phyloP scores from a whole-genome alignment of 495 filamentous ascomycete species.

The Margaritispora aquatica region DNA sequence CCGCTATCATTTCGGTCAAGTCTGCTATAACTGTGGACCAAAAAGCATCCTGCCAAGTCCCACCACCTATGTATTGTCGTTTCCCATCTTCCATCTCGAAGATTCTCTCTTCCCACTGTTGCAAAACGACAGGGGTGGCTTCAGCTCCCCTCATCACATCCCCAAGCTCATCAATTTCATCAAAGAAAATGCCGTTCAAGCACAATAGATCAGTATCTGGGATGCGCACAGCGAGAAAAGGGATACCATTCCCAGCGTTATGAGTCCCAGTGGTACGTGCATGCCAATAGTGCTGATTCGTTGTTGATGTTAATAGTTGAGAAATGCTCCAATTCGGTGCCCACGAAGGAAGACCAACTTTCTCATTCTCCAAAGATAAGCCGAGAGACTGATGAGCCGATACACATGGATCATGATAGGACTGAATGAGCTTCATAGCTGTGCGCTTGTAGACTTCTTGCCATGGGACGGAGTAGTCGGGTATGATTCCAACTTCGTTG shows the following conservation, averaged over 20 bases:
- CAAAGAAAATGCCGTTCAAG: neutral
- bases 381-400: neutral
- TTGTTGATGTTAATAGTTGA: neutral
- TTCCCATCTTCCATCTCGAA: neutral
- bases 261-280: neutral
- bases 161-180: neutral
- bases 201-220: too few species aligned
- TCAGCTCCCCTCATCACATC: neutral
- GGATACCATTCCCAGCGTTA: neutral
- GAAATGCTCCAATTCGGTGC: slow-evolving; percentile 8
- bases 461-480: neutral
- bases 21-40: neutral
- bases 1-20: neutral
- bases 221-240: neutral
- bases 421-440: neutral
- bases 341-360: slow-evolving; percentile 7
- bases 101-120: too few species aligned
- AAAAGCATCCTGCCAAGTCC: neutral
- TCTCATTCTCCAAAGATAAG: too few species aligned
- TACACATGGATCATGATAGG: neutral
- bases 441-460: neutral
- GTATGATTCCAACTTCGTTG: neutral
- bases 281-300: neutral
- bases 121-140: too few species aligned
- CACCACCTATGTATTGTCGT: neutral